A percentile compares a stretch with the other conserved stretches of the same genome.
These are phyloP conservation scores for Fomitopsis serialis DNA, from an alignment of 768 basidiomycete genomes.

Conservation along the genomic window DNA sequence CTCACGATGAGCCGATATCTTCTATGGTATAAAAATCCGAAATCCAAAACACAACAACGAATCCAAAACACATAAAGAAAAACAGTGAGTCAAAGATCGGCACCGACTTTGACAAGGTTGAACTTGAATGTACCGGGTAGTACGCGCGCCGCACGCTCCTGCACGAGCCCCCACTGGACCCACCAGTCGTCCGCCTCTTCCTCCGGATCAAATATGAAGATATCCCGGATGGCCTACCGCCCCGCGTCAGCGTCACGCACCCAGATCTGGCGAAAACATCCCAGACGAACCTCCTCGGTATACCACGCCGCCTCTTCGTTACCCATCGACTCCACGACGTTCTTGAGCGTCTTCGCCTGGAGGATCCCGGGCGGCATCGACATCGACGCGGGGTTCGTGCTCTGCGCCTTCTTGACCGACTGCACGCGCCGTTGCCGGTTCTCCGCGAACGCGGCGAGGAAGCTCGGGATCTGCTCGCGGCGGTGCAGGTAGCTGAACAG, in stretches of 20 bases:
- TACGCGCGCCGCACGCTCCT: constrained; percentile 17
- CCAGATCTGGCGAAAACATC: neutral
- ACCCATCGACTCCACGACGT: constrained; percentile 3
- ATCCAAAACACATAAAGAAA: too few relatives aligned
- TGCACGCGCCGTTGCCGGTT: constrained; percentile 20
- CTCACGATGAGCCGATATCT: too few relatives aligned
- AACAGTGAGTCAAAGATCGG: too few relatives aligned
- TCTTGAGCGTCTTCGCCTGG: neutral
- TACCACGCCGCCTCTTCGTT: constrained; percentile 1
- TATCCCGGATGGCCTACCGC: constrained; percentile 10
- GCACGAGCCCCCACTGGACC: constrained; percentile 23
- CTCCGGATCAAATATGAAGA: constrained; percentile 25
- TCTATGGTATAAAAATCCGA: too few relatives aligned
- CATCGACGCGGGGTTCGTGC: constrained; percentile 15
- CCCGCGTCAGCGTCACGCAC: neutral
- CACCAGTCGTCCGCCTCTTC: constrained; percentile 26
- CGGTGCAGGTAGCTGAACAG: constrained; percentile 26
- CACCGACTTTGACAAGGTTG: neutral
- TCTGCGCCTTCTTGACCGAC: constrained; percentile 13
- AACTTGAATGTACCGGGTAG: neutral
- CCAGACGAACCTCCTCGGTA: neutral
- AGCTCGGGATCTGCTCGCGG: constrained; percentile 19
- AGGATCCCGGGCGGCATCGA: constrained; percentile 19
- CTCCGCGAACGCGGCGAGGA: constrained; percentile 23
- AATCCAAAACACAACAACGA: too few relatives aligned